Conservation (phyloP, 352 stramenopile genomes). For the Phytopythium oedochilum region DNA sequence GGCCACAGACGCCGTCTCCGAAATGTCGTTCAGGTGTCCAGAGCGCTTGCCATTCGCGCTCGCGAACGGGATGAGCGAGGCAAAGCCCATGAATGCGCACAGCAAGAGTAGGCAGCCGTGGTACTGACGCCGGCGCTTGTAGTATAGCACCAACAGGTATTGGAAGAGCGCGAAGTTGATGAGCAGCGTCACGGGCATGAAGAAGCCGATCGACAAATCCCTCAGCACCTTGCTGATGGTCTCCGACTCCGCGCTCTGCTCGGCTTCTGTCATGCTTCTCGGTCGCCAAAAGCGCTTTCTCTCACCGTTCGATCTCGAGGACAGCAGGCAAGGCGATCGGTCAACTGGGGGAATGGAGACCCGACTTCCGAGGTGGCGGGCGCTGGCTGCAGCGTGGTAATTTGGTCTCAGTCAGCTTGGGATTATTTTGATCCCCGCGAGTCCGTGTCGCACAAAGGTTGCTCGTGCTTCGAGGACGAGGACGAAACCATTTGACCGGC, state of each 20-base stretch:
- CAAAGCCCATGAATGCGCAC: slow-evolving; percentile 12
- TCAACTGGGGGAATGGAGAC: neutral
- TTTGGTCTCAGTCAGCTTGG: too few relatives aligned
- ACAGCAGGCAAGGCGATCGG: neutral
- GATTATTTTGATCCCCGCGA: neutral
- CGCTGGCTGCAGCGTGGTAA: too few relatives aligned
- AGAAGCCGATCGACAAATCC: slow-evolving; percentile 5
- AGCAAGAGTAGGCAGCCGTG: slow-evolving; percentile 9
- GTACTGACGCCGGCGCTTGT: slow-evolving; percentile 7
- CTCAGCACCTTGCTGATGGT: neutral
- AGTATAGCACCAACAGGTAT: slow-evolving; percentile 19
- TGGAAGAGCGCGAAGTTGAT: slow-evolving; percentile 31
- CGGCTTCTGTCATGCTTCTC: neutral
- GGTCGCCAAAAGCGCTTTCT: too few relatives aligned
- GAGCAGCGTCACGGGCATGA: slow-evolving; percentile 25
- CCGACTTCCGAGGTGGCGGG: too few relatives aligned
- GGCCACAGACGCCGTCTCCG: slow-evolving; percentile 22
- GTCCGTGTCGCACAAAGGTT: neutral
- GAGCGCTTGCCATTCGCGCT: neutral
- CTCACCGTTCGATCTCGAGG: neutral
- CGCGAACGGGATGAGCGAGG: slow-evolving; percentile 14
- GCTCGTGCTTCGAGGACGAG: neutral
- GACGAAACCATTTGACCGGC: neutral
- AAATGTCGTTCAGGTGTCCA: slow-evolving; percentile 26
- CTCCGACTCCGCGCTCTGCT: neutral